Evolutionary conservation across 2,329 filamentous ascomycete genomes (phyloP).

Genomic region (Pseudopyricularia javanii): DNA sequence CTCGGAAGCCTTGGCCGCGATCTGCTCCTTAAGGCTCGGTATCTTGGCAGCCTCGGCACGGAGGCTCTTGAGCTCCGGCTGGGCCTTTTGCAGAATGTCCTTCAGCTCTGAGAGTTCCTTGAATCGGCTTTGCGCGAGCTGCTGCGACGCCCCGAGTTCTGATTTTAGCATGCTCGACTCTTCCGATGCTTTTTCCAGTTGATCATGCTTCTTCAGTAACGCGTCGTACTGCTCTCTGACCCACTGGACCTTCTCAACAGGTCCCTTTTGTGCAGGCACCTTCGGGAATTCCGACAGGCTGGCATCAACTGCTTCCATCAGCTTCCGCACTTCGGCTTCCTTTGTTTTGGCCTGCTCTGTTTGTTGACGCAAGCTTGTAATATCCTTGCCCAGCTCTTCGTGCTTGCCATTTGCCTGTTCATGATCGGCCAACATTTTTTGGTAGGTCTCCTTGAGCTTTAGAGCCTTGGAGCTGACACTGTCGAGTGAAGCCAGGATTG

Average conservation of each 20-base stretch:
- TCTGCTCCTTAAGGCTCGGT: constrained; percentile 63
- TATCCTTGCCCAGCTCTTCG: constrained; percentile 23
- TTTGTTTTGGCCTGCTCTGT: neutral
- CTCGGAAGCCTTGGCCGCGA: constrained; percentile 45
- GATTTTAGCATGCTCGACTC: constrained; percentile 55
- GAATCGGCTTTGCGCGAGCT: constrained; percentile 76
- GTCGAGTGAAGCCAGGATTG: constrained; percentile 7
- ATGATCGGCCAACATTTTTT: neutral
- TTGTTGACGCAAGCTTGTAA: neutral
- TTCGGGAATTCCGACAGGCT: neutral
- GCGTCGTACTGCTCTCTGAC: constrained; percentile 48
- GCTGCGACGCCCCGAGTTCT: constrained; percentile 74
- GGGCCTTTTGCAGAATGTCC: constrained; percentile 69
- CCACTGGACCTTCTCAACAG: constrained; percentile 43
- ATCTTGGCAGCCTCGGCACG: constrained; percentile 66
- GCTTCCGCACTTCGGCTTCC: neutral
- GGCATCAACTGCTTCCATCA: neutral
- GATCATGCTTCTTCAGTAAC: constrained; percentile 46
- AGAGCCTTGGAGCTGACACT: constrained; percentile 9
- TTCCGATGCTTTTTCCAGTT: neutral
- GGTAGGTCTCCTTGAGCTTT: constrained; percentile 1
- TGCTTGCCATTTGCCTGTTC: neutral
- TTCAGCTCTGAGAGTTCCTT: constrained; percentile 75
- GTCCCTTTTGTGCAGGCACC: neutral
- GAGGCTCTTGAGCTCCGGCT: constrained; percentile 72